Evolutionary conservation across 306 rosid genomes (phyloP), one percentile per base, ranked within the genome.

Genomic region (Oxytropis ochrocephala): DNA sequence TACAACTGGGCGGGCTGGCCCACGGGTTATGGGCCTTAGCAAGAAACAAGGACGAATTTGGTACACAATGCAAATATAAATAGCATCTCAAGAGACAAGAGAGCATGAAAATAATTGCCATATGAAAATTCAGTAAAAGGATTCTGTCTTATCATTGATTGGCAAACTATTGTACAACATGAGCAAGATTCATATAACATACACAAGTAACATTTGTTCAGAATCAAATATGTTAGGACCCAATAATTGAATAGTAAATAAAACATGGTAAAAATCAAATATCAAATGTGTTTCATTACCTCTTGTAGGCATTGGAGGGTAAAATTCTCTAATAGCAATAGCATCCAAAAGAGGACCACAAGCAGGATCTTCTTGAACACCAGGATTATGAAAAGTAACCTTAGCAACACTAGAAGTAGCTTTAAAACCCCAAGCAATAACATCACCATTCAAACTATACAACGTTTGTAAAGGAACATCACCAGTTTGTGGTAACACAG

Each of bases 291-390:
- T 78, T 60, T 70, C 68, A 53, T 80, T 88, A 94, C 99, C 86
- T 87, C 85, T 83, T 1, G 97, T 82, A 61, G 92, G 96, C 9
- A 11, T 35, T 59, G 83, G 89, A 39, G 88, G 97, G 41, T 64
- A 64, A 55, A 91, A 86, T 79, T 91, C 89, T 81, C 95, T 89
- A 72, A 91, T 87, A 47, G 96, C 99, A 79, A 94, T 83, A 6
- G 95, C 97, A 77, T 94, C 99, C 69, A 94, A 75, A 50, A 94
- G 96, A 2, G 97, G 99, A 33, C 99, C 97, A 60, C 98, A 90
- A 56, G 97, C 50, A 44, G 97, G 90, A 69, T 93, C 89, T 67
- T 93, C 98, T 72, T 93, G 98, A 73, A 87, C 87, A 56, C 97
- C 97, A 74, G 96, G 96, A 73, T 93, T 93, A 79, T 86, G 95